Evolutionary conservation across 1,139 yeast species (phyloP).

Genomic region (Taiozyma sp.): DNA sequence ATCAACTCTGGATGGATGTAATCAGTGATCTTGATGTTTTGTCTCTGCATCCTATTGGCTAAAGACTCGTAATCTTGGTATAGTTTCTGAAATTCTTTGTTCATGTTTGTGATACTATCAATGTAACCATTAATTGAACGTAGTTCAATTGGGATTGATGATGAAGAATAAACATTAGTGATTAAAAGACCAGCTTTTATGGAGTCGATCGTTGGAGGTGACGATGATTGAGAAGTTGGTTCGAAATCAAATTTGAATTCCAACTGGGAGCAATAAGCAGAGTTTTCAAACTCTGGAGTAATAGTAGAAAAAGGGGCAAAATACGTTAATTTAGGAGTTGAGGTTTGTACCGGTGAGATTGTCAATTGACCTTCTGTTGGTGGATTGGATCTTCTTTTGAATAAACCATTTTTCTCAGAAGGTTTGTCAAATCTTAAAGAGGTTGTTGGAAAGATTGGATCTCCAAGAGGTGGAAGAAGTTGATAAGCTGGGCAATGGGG

Average conservation of each 20-base stretch:
- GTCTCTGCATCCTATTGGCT: neutral
- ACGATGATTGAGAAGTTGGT: constrained; percentile 11
- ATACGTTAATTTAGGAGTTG: neutral
- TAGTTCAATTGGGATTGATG: constrained; percentile 24
- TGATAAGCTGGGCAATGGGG: constrained; percentile 14
- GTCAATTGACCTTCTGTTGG: constrained; percentile 12
- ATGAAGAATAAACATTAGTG: constrained; percentile 18
- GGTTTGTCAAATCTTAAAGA: constrained; percentile 13
- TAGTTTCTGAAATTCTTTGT: constrained; percentile 10
- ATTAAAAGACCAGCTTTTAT: constrained; percentile 15
- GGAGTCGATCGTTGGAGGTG: constrained; percentile 17
- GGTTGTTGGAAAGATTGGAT: constrained; percentile 7
- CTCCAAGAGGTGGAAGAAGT: constrained; percentile 19
- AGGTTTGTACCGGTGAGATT: constrained; percentile 1
- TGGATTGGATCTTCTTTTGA: neutral
- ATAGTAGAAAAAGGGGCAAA: neutral
- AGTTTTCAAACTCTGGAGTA: neutral
- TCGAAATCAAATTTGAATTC: constrained; percentile 5
- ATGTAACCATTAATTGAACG: constrained; percentile 13
- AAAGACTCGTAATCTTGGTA: neutral
- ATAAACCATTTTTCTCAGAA: neutral
- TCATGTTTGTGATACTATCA: constrained; percentile 7
- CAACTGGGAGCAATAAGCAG: neutral
- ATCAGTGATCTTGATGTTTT: constrained; percentile 4
- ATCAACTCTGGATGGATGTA: constrained; percentile 10